Evolutionary conservation across 331 rosid species (phyloP), one percentile per base, ranked within the genome.

Genomic region (Spiraea crenata): DNA sequence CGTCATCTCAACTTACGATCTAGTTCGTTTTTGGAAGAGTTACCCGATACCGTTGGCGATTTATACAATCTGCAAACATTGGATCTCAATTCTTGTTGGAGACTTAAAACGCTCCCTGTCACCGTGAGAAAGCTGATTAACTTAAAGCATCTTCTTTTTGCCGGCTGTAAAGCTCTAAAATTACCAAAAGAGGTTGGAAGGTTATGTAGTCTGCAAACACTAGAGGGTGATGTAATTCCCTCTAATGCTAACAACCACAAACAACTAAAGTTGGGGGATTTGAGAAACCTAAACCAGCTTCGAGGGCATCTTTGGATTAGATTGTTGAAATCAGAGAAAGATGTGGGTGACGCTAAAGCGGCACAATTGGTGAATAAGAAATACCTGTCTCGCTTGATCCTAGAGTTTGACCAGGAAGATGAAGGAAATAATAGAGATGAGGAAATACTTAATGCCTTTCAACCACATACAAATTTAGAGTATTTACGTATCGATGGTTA

Each of bases 1-100:
- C 62, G 76, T 15, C 49, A 60, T 35, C 60, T 72, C 3, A n/a
- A 19, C 40, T 48, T 61, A 48, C 48, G n/a, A 38, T 10, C 4
- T 0, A 3, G 3, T 49, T 0, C 0, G 2, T 0, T 1, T 0
- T 0, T 12, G 9, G 11, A 34, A 10, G 48, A 16, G 3, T 20
- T 72, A 7, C 69, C 76, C 14, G 10, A 8, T 12, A 37, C 47
- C 5, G 20, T 72, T 7, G 47, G 59, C 4, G 45, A 72, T 20
- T 49, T 72, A 58, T 38, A 4, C 25, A 60, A 72, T 47, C 76
- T 72, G 38, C 69, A 72, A 48, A 72, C 76, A 5, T 49, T 72
- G 10, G 13, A 2, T 2, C 38, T 72, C 13, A 1, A 0, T 6
- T 0, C 0, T 3, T 57, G 74, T n/a, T 0, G 0, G 0, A n/a